Evolutionary conservation across 2,329 filamentous ascomycete genomes (phyloP), one percentile per base, ranked within the genome.

Genomic region (Laburnicola sp.): DNA sequence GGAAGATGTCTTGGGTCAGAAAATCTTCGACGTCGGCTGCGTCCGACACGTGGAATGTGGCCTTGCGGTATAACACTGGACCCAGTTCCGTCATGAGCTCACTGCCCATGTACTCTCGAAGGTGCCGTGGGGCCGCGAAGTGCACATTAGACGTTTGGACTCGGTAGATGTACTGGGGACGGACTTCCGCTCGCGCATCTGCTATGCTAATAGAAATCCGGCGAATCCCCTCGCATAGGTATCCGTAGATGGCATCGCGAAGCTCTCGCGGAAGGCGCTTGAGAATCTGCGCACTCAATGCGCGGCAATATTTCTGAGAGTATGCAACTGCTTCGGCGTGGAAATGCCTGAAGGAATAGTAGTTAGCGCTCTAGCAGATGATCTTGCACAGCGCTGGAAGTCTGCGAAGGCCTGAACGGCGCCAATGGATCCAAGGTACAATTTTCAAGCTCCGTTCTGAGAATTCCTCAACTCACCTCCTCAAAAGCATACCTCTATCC

Each of bases 1-100:
- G 8, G 34, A 45, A n/a, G 3, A 45, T n/a, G 32, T 45, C 43
- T 8, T 37, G 34, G 7, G 21, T 10, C 5, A 45, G 25, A 25
- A 37, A 45, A n/a, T 45, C n/a, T 11, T 30, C 11, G 5, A 45
- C 22, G 4, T 45, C 43, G 25, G 23, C 16, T n/a, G 32, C 23
- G 26, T 45, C 43, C 43, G 32, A 45, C 32, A 45, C n/a, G 34
- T 45, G 43, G 25, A 45, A 45, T 30, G 43, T 45, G 34, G 26
- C 43, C 5, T 27, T 45, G 7, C 25, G 31, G 26, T 45, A 45
- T 8, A 45, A 4, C 2, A 37, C n/a, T 37, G 32, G 22, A 9
- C n/a, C 23, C 9, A 45, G 26, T 8, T 45, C 43, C 16, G 16
- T 9, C 6, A 45, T 32, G n/a, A 45, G 37, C 21, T n/a, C 11